phyloP scores from a whole-genome alignment of 2,329 filamentous ascomycete species.

The Botryotinia globosa region DNA sequence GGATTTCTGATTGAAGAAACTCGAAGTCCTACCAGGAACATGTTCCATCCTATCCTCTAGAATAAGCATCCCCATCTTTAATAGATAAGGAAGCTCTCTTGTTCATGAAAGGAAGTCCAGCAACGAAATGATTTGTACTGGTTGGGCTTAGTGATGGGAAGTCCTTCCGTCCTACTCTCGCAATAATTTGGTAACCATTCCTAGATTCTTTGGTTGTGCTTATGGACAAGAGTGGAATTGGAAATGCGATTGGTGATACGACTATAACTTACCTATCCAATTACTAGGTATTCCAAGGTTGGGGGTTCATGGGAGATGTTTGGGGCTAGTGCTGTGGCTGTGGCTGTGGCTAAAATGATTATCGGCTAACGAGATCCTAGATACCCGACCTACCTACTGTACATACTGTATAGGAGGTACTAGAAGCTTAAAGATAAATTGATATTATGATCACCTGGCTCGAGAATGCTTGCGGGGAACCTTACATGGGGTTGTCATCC shows the following conservation, averaged over 20 bases:
- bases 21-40: constrained; percentile 63
- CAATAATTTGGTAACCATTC: not conserved
- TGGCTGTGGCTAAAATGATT: constrained; percentile 1
- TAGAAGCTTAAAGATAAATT: not conserved
- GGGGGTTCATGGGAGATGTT: not conserved
- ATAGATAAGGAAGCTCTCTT: not conserved
- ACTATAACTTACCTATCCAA: not conserved
- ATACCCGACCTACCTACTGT: too few species aligned
- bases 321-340: constrained; percentile 8
- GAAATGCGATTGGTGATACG: not conserved
- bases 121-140: not conserved
- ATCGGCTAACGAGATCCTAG: too few species aligned
- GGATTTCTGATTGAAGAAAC: not conserved
- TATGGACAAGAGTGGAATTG: not conserved
- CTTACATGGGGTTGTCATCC: not conserved
- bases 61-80: constrained; percentile 56
- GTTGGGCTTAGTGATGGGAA: not conserved
- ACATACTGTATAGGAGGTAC: too few species aligned
- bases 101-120: not conserved
- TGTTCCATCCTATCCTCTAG: constrained; percentile 60
- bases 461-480: not conserved
- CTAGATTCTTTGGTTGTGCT: not conserved
- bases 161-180: not conserved
- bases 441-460: not conserved
- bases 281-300: too few species aligned